Evolutionary conservation across 805 yeast genomes (phyloP).

Genomic region (Wickerhamomyces bisporus): DNA sequence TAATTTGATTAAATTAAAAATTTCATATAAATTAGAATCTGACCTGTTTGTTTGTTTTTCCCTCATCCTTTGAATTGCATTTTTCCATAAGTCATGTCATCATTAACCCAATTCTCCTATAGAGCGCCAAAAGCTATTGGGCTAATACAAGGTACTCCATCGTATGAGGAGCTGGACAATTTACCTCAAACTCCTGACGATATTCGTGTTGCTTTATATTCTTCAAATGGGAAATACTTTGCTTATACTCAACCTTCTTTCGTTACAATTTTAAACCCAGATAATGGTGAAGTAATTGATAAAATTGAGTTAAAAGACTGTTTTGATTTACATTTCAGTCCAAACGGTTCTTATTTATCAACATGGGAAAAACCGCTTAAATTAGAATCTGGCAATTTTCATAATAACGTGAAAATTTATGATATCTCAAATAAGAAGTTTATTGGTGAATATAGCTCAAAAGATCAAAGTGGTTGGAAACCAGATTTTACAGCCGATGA

Average conservation of each 20-base stretch:
- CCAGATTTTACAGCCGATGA: conserved; percentile 89
- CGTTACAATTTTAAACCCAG: conserved; percentile 56
- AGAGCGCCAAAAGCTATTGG: conserved; percentile 56
- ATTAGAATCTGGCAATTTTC: conserved; percentile 68
- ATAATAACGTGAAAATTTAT: conserved; percentile 77
- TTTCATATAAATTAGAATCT: no score
- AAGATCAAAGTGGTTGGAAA: conserved; percentile 85
- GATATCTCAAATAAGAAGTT: conserved; percentile 44
- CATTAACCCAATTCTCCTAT: conserved; percentile 24
- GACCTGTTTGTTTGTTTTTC: no score
- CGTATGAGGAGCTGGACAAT: conserved; percentile 24
- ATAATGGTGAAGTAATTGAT: conserved; percentile 40
- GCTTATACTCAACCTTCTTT: conserved; percentile 66
- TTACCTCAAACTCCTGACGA: conserved; percentile 33
- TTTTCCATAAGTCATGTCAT: conserved; percentile 11
- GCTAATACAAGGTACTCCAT: conserved; percentile 43
- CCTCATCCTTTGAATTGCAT: neutral
- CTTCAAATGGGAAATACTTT: conserved; percentile 62
- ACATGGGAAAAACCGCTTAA: conserved; percentile 88
- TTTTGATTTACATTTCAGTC: conserved; percentile 83
- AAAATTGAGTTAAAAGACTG: conserved; percentile 58
- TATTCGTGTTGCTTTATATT: conserved; percentile 60
- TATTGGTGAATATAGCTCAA: conserved; percentile 63
- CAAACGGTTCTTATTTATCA: conserved; percentile 73
- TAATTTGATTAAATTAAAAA: no score